Evolutionary conservation across 495 filamentous ascomycete species (phyloP), one percentile per base, ranked within the genome.

Genomic region (Penicillium cataractarum): DNA sequence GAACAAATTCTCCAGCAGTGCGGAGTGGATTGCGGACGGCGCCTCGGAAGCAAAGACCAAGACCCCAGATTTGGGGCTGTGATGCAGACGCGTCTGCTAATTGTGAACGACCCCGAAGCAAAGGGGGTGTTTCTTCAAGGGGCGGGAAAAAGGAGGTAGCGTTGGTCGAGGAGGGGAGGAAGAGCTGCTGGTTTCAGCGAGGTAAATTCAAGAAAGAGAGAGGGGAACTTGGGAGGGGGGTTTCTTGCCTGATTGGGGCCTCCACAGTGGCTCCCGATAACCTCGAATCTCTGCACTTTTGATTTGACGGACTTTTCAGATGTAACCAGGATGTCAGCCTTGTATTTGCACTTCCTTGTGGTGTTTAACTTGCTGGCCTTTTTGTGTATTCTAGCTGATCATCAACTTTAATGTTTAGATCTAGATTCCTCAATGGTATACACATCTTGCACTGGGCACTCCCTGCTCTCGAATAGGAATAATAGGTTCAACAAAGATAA

Each of bases 41-140:
- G 75, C 69, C 71, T 74, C 60, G 61, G 65, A 65, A 75, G 57
- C 64, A 68, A 71, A 71, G 69, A 58, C 62, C 55, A 62, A 52
- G 57, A 71, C 65, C 70, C 74, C 75, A 67, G 59, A 24, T 66
- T 69, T 60, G 64, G 61, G 66, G 71, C 71, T 68, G 62, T 57
- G 12, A 60, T 64, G 58, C 67, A 62, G 61, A 66, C 21, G 35
- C 56, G 48, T 7, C 51, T 49, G 64, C 33, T 55, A 64, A 69
- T 67, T 46, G 54, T 67, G 68, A 63, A 53, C 26, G 27, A 19
- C 39, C 60, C 59, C 59, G 57, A 49, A n/a, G 22, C 1, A 4
- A 39, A 55, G 27, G 51, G 57, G 52, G 39, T n/a, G n/a, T n/a
- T 21, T 39, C 19, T 4, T 46, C 21, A 32, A 32, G 39, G 29